Base-by-base conservation (phyloP, 2,329 filamentous ascomycete genomes). In the Colletotrichum nymphaeae region DNA sequence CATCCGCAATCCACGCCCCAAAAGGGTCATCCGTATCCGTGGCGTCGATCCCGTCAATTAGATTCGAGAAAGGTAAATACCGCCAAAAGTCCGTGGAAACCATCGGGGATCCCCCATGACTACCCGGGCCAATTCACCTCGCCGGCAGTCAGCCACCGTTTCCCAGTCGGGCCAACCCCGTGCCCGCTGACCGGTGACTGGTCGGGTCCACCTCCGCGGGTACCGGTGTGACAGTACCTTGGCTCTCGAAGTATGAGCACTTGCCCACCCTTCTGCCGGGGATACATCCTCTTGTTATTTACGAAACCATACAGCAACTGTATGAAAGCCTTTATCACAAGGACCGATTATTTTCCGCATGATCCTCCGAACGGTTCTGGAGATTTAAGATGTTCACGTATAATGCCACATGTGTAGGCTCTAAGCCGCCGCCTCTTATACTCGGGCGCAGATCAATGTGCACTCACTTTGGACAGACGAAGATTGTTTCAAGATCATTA, bases 401-500 rank as follows among this genome's bases (percentile, higher is more conserved):
- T 24, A 24, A 24, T 24, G 24, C 3, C 24, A 24, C 24, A 24
- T 24, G 22, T 8, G 22, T 53, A 7, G 9, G 11, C 32, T 32
- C 3, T 32, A 5, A 32, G 9, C 32, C 22, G 5, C 19, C 22
- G n/a, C 16, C 37, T 0, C 42, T n/a, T n/a, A 0, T 4, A 8
- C 42, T 22, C 19, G 11, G 4, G 4, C 1, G 1, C 42, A 8
- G n/a, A 22, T 4, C 0, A n/a, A n/a, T 19, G 7, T 49, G 4
- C 4, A 49, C 7, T 5, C 3, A 4, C 42, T 11, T 49, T 56
- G 8, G 16, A 6, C 8, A 9, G 4, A 11, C 5, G 6, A 35
- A 8, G 4, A 5, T 37, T 65, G n/a, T 22, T 24, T 49, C 30
- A 64, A 69, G 32, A 53, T 62, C 53, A 57, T 73, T 37, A 73